Conservation (phyloP, 75 land plant species). For the Picea glauca region DNA sequence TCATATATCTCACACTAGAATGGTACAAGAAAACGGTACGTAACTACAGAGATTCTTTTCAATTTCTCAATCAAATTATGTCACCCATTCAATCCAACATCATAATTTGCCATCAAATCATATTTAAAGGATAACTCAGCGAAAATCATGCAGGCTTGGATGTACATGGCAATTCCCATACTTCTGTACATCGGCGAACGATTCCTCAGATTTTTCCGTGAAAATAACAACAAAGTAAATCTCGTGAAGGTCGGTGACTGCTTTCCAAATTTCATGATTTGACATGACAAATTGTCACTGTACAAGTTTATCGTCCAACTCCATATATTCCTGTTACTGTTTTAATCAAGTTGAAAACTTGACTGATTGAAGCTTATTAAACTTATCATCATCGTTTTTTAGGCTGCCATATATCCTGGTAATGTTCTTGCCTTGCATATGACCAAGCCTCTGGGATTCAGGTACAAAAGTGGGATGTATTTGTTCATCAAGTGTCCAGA, state of each 20-base stretch:
- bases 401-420: slow-evolving; percentile 78
- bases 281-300: not conserved
- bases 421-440: slow-evolving; percentile 73
- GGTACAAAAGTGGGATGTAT: slow-evolving; percentile 88
- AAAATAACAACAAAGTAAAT: slow-evolving; percentile 30
- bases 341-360: too few species aligned
- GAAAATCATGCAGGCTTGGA: slow-evolving; percentile 66
- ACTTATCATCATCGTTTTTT: not conserved
- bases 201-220: slow-evolving; percentile 26
- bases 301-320: not conserved
- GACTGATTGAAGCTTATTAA: too few species aligned
- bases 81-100: not conserved
- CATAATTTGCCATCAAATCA: not conserved
- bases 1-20: slow-evolving; percentile 38
- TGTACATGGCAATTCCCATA: slow-evolving; percentile 66
- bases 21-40: slow-evolving; percentile 80
- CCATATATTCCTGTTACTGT: not conserved
- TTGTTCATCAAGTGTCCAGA: slow-evolving; percentile 80
- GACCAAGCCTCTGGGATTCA: slow-evolving; percentile 72
- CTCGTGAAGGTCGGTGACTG: slow-evolving; percentile 48
- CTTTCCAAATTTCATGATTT: not conserved
- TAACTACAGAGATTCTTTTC: not conserved
- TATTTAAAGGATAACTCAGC: not conserved
- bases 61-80: not conserved
- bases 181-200: slow-evolving; percentile 58